Base-by-base conservation (phyloP, 106 monocot species). In the Dactylorhiza incarnata region DNA sequence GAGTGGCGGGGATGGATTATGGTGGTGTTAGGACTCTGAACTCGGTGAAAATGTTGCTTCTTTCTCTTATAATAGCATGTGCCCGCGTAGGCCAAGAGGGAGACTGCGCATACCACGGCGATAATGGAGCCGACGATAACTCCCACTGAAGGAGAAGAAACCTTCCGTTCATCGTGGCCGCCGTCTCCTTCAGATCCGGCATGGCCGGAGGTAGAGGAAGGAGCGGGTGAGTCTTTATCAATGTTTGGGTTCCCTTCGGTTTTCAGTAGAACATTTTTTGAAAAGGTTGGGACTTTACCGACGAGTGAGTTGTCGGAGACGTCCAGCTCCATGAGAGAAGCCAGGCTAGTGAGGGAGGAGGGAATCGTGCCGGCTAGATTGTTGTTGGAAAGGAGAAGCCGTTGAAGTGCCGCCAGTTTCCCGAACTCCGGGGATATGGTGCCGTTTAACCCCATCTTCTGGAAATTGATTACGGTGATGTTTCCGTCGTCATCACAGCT, bases 351-450 rank as follows among this genome's bases (percentile, higher is more conserved):
- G 15, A 91, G 76, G 6, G 45, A 58, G 59, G 52, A 47, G 0
- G 90, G 90, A 17, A 91, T 87, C 1, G 81, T 71, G 7, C 90
- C 90, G 6, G 79, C 81, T 19, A 91, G 74, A 71, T 91, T 87
- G 49, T 91, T 91, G 20, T 76, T 68, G 0, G 81, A 73, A 13
- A 91, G 77, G 25, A 91, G 74, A 73, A 91, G 68, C 81, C 50
- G 81, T 77, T 87, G 76, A 49, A 91, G 73, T 14, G 90, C 81
- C 0, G 76, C 45, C n/a, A 91, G 59, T 53, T 62, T 23, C 4
- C 81, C 76, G 66, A 87, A 82, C 53, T 77, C 85, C 3, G 87
- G 72, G 14, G 90, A 83, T 48, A 91, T 82, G 20, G 63, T 66
- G 22, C 90, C 90, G 46, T 56, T 83, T 14, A 91, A 79, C 2